Base-by-base conservation (phyloP, 2,329 filamentous ascomycete genomes). In the Gnomoniopsis smithogilvyi region DNA sequence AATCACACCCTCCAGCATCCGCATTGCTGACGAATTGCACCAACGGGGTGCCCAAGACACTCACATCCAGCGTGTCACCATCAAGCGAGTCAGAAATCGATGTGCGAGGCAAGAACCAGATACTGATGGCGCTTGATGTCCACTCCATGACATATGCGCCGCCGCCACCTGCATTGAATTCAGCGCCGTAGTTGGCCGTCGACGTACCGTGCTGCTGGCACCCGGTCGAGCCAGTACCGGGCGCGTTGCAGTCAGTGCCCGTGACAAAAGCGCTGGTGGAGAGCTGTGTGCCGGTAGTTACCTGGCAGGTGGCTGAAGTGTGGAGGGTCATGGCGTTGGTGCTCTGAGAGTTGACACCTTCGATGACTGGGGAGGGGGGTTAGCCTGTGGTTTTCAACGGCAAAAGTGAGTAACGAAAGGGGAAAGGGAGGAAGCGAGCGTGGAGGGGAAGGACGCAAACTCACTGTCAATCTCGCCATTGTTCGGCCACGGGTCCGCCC, bases 61-160 rank as follows among this genome's bases (percentile, higher is more conserved):
- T 70, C 0, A 91, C 88, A 64, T 90, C 76, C 0, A 92, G 72
- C 2, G 73, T 68, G 61, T n/a, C 24, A 19, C 15, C 48, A 34
- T 15, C 38, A 3, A 41, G 38, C 38, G 38, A 15, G n/a, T 64
- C 65, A 45, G 58, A 33, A 26, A 62, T 43, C 49, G 58, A 70
- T 62, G 71, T 72, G 60, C 90, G 87, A 0, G 87, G 79, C 74
- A 96, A 97, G 80, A 91, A 94, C 84, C 87, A 97, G 64, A 96
- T 80, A 45, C 81, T 81, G 72, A 98, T 95, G 63, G 79, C 79
- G 0, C 81, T 70, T 30, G 81, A 79, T 1, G 88, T 91, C 90
- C 92, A 96, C 72, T 92, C 86, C 58, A 88, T 84, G 33, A 85
- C 89, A 67, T 89, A 92, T 48, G 92, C 79, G 45, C 89, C 90